Conservation (phyloP, 2,329 filamentous ascomycete genomes). For the Cordyceps javanica region DNA sequence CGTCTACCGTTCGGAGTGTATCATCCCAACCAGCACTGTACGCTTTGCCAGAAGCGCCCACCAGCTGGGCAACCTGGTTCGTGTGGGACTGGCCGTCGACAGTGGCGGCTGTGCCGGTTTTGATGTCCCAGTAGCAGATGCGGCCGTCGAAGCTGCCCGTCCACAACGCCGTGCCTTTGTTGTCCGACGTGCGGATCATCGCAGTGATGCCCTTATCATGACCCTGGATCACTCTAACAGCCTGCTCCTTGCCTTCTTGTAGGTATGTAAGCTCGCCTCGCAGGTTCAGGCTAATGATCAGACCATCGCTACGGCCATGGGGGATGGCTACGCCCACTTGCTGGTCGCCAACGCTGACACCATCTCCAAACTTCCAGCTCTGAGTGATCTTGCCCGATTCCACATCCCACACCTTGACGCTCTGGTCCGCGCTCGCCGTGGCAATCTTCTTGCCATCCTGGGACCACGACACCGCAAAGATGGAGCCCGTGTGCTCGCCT, state of each 20-base stretch:
- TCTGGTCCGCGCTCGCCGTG: slow-evolving; percentile 90
- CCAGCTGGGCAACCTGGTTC: slow-evolving; percentile 77
- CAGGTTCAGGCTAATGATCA: slow-evolving; percentile 86
- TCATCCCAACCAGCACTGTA: slow-evolving; percentile 95
- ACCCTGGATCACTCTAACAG: slow-evolving; percentile 69
- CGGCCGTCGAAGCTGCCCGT: slow-evolving; percentile 91
- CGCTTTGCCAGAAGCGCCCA: slow-evolving; percentile 55
- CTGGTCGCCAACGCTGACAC: slow-evolving; percentile 71
- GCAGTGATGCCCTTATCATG: slow-evolving; percentile 91
- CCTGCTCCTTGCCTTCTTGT: slow-evolving; percentile 61
- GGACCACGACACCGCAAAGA: slow-evolving; percentile 88
- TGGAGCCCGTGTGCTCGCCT: slow-evolving; percentile 83
- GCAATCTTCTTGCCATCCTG: slow-evolving; percentile 80
- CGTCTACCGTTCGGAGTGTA: slow-evolving; percentile 72
- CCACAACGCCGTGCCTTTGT: slow-evolving; percentile 62
- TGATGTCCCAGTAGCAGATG: slow-evolving; percentile 76
- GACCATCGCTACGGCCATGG: slow-evolving; percentile 69
- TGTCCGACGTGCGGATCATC: slow-evolving; percentile 40
- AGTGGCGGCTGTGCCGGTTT: slow-evolving; percentile 59
- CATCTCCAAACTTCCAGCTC: slow-evolving; percentile 80
- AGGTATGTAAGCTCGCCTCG: slow-evolving; percentile 89
- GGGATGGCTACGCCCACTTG: slow-evolving; percentile 95
- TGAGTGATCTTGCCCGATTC: slow-evolving; percentile 71
- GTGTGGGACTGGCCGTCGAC: slow-evolving; percentile 78
- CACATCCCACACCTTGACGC: slow-evolving; percentile 88